Evolutionary conservation across 345 rosid genomes (phyloP), one percentile per base, ranked within the genome.

Genomic region (Laguncularia racemosa): DNA sequence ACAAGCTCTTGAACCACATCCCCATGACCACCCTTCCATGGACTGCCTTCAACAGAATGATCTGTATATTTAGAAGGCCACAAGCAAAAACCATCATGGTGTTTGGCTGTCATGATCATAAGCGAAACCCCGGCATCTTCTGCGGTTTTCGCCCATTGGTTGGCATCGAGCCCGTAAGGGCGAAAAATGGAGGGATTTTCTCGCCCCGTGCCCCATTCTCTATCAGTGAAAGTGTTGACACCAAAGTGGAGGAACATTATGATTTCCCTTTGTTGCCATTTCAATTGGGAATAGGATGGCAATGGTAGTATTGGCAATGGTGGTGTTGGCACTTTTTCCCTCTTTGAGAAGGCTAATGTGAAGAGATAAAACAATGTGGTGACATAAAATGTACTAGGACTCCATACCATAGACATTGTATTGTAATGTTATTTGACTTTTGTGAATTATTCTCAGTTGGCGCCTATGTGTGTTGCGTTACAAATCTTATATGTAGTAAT

Each of bases 161-260:
- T 50, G 0, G 88, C 64, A 44, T 84, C 12, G 16, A 86, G 78
- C 15, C 77, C 76, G 0, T 45, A 56, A 0, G 90, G 95, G 48
- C 79, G 38, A 73, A 86, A 83, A 38, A 84, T 63, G 10, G 62
- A 48, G 0, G 90, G 95, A 67, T 64, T 78, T 38, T 83, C 95
- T 0, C 69, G 61, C n/a, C 95, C 90, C 4, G 84, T 86, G 10
- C 95, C 90, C 95, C 86, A 60, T 58, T 86, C 95, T 15, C 81
- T 72, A 63, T 78, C 75, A 0, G 95, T 86, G 86, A 83, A 86
- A 1, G 95, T 86, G 73, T 86, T 86, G 71, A 84, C 85, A 0
- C 90, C 95, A 8, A 86, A 86, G 68, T 86, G 95, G 55, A 86
- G 75, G 71, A 86, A 81, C 88, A 86, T 81, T 55, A 86, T 84